Evolutionary conservation across 192 early-diverging fungal genomes (phyloP).

Genomic region (Paraglomus occultum): DNA sequence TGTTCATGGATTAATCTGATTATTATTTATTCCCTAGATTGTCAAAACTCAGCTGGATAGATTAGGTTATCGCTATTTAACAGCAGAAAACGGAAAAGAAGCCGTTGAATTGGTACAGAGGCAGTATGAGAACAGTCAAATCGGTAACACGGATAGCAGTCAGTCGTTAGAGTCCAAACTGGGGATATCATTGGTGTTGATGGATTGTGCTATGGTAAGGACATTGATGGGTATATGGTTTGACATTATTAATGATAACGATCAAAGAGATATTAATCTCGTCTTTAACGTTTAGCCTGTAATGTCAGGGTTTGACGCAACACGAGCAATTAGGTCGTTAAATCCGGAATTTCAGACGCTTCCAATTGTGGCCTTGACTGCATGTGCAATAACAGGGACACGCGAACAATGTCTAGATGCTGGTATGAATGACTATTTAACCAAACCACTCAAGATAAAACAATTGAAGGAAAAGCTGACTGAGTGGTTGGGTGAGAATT

Average conservation of each 20-base stretch:
- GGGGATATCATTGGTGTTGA: slow-evolving; percentile 41
- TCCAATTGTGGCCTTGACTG: slow-evolving; percentile 60
- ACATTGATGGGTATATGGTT: too few species aligned
- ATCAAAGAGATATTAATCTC: too few species aligned
- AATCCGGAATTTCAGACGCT: slow-evolving; percentile 29
- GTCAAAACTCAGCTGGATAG: slow-evolving; percentile 54
- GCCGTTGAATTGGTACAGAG: slow-evolving; percentile 37
- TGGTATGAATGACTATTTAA: slow-evolving; percentile 50
- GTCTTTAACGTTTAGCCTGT: too few species aligned
- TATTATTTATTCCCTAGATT: slow-evolving; percentile 37
- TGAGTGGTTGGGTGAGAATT: slow-evolving; percentile 38
- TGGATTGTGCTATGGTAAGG: slow-evolving; percentile 58
- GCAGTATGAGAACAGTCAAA: not conserved
- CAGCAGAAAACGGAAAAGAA: slow-evolving; percentile 56
- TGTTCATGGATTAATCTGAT: not conserved
- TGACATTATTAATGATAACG: too few species aligned
- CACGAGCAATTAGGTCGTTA: slow-evolving; percentile 47
- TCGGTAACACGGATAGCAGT: not conserved
- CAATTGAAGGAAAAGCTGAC: slow-evolving; percentile 40
- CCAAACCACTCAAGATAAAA: slow-evolving; percentile 46
- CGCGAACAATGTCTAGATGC: slow-evolving; percentile 43
- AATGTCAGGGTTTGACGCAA: slow-evolving; percentile 55
- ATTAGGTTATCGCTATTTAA: slow-evolving; percentile 48
- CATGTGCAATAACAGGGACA: slow-evolving; percentile 51
- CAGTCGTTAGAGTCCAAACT: not conserved